Conservation (phyloP, 257 asterid species). For the Hygrophila difformis region DNA sequence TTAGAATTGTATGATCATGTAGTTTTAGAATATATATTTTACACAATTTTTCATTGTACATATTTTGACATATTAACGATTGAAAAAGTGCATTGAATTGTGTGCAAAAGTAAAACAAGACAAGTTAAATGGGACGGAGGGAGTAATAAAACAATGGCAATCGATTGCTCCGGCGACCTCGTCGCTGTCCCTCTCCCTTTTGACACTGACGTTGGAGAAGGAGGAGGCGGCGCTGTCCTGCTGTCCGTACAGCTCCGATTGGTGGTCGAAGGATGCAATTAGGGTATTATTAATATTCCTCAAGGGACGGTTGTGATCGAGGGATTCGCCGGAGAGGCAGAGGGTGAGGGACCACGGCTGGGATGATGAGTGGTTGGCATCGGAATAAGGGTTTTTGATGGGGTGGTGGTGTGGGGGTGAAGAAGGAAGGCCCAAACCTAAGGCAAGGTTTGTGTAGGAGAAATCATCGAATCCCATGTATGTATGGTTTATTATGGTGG, state of each 20-base stretch:
- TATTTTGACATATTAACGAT: no score
- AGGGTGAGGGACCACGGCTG: conserved; percentile 2
- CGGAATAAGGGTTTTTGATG: conserved; percentile 1
- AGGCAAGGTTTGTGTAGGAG: conserved; percentile 31
- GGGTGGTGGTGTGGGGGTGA: conserved; percentile 13
- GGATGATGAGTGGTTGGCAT: no score
- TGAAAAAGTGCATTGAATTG: no score
- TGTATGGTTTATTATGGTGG: background rate
- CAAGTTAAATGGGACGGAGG: no score
- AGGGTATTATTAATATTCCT: conserved; percentile 9
- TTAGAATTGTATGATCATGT: no score
- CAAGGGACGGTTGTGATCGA: conserved; percentile 1
- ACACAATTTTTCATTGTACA: no score
- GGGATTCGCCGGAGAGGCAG: conserved; percentile 5
- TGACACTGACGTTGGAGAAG: conserved; percentile 44
- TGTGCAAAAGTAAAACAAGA: no score
- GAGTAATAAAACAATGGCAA: conserved; percentile 20
- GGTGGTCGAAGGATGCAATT: conserved; percentile 12
- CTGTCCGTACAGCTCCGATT: conserved; percentile 36
- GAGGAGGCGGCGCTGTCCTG: conserved; percentile 55
- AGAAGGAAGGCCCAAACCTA: conserved; percentile 40
- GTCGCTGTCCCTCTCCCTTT: conserved; percentile 28
- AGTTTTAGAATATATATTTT: no score
- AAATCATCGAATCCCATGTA: conserved; percentile 56
- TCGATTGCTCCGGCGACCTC: conserved; percentile 32